Evolutionary conservation across 208 protist species (phyloP).

Genomic region (Crithidia fasciculata): DNA sequence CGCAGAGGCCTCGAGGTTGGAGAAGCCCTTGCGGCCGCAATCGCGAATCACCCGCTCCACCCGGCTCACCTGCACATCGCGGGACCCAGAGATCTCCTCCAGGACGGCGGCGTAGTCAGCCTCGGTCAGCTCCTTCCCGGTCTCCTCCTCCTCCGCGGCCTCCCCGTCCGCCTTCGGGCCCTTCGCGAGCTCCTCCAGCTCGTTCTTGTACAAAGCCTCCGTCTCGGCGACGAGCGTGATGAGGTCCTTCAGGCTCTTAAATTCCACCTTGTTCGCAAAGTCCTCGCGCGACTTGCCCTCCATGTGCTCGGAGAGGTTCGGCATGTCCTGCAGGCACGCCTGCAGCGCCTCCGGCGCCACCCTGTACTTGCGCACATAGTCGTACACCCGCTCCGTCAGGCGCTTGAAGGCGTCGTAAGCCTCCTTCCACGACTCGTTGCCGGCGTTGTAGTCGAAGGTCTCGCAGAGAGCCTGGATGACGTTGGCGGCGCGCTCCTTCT

Average conservation of each 20-base stretch:
- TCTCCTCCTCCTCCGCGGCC: conserved; percentile 38
- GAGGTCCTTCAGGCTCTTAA: conserved; percentile 60
- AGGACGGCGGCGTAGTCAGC: conserved; percentile 35
- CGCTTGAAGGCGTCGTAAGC: conserved; percentile 48
- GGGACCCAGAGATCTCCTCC: conserved; percentile 24
- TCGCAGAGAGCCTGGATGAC: conserved; percentile 58
- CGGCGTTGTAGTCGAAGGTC: conserved; percentile 59
- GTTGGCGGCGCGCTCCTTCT: conserved; percentile 61
- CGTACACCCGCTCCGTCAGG: conserved; percentile 26
- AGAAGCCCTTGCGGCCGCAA: conserved; percentile 51
- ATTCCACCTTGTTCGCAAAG: conserved; percentile 53
- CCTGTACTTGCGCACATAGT: conserved; percentile 53
- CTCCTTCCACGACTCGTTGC: conserved; percentile 39
- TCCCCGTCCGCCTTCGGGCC: conserved; percentile 42
- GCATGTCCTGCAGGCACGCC: conserved; percentile 56
- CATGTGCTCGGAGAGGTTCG: conserved; percentile 56
- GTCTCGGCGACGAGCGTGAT: conserved; percentile 38
- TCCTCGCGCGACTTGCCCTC: conserved; percentile 47
- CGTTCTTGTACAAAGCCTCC: conserved; percentile 33
- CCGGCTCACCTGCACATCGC: conserved; percentile 46
- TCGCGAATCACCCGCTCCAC: conserved; percentile 47
- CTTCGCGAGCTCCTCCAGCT: conserved; percentile 43
- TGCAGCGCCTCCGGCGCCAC: conserved; percentile 40
- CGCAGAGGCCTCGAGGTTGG: conserved; percentile 55
- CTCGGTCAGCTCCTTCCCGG: conserved; percentile 30